Conservation (phyloP, 345 rosid species). For the Psidium guajava region DNA sequence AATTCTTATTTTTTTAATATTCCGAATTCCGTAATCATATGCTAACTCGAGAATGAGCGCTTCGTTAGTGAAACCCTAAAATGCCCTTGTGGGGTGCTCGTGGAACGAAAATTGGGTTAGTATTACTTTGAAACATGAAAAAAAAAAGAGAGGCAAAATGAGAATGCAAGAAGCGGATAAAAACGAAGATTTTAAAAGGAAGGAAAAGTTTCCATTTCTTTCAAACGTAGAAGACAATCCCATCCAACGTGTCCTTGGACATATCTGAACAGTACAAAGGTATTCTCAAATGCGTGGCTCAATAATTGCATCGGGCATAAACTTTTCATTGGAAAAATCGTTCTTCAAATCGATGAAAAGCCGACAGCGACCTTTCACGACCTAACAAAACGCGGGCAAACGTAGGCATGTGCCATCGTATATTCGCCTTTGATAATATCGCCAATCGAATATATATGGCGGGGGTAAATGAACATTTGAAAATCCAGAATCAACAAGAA, state of each 20-base stretch:
- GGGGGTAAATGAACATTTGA: background rate
- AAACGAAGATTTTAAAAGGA: background rate
- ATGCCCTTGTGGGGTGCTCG: background rate
- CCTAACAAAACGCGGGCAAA: background rate
- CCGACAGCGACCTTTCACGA: background rate
- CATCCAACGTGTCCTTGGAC: background rate
- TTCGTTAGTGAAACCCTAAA: background rate
- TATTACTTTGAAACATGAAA: background rate
- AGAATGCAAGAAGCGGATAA: background rate
- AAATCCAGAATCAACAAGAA: background rate
- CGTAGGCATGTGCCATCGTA: background rate
- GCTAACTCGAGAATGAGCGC: background rate
- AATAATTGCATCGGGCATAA: background rate
- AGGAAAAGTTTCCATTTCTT: background rate
- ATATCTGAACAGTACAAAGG: rapidly evolving
- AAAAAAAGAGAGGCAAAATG: background rate
- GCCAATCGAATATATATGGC: background rate
- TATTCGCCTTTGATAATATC: background rate
- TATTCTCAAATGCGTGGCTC: background rate
- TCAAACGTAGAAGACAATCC: background rate
- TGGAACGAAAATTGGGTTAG: rapidly evolving
- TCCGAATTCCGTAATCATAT: background rate
- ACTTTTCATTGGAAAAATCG: background rate
- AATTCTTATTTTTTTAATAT: background rate
- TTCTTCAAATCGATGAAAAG: background rate